Base-by-base conservation (phyloP, 2,329 filamentous ascomycete genomes). In the Fulvia fulva region DNA sequence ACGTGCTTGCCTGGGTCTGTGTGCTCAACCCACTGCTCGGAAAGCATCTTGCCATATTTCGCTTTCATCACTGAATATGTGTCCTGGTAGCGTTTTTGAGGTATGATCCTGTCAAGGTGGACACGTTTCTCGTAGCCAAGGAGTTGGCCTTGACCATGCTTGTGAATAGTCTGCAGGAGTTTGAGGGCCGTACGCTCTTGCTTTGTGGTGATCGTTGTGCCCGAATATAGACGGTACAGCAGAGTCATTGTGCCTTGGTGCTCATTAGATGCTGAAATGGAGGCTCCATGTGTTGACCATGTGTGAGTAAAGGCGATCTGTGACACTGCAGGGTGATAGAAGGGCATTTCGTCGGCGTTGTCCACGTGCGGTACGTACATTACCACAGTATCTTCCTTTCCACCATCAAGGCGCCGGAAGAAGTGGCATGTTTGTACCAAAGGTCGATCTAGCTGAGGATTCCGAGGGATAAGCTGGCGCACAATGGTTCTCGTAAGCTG, bases 1-100 rank as follows among this genome's bases (percentile, higher is more conserved):
- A 97, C 91, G 70, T 97, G 92, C 73, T 97, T 99, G 16, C 80
- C 79, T 0, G 92, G 90, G 70, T 96, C 91, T 0, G 92, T 97
- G 53, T 83, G 82, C 76, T 97, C 94, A 14, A 86, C 86, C 94
- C 93, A 99, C 1, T 75, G 77, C n/a, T 83, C 74, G 14, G 91
- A 87, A 12, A 99, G 77, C 1, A 75, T 68, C 21, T 83, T 82
- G 0, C 90, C 91, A 71, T 97, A 91, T 66, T 83, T 88, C 54
- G 83, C 78, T 75, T 97, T 97, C 6, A 99, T 81, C 19, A 80
- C 78, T 0, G 87, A 81, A 71, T 97, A 97, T 0, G 87, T 92
- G 68, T 92, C 85, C 71, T 97, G 93, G 54, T 95, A 86, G 0
- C 79, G 76, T 53, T 87, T 83, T 67, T 92, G 90, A 0, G 90